Evolutionary conservation across 352 stramenopile species (phyloP), one percentile per base, ranked within the genome.

Genomic region (Thalassiosira ordinaria): DNA sequence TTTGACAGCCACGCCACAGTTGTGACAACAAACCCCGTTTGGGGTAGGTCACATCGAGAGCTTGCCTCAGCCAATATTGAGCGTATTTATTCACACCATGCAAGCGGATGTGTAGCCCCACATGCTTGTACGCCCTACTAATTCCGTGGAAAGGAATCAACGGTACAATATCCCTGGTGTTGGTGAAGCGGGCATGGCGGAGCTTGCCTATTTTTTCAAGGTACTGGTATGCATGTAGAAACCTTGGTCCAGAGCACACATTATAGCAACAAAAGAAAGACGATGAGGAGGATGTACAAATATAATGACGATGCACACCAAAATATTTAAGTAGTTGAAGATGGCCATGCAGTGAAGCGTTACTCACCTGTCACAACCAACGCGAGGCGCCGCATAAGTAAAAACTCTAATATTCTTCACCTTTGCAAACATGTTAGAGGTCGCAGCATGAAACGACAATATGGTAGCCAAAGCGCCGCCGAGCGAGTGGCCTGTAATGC

Each of bases 381-480:
- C 64, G n/a, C 64, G 51, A 57, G 64, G 64, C 18, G 64, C 33
- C 20, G 64, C 64, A 44, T 46, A 73, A 3, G 63, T 63, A 5
- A 62, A 73, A 13, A 52, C 31, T 13, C 49, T 51, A 37, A 73
- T 63, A 20, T 31, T 63, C 33, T 53, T 62, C 14, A 73, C 22
- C 2, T 57, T 33, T 4, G 5, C 6, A 18, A 57, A 57, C 2
- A 16, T 7, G 35, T 13, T 37, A 6, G 22, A 37, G 9, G 49
- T 18, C 5, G 51, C 51, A 18, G 14, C 26, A 18, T 60, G 41
- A 41, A 60, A 60, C 2, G 14, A n/a, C 4, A 64, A 29, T 14
- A 80, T 49, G 31, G 71, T 80, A 46, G 71, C 61, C 20, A 80
- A 31, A 26, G 52, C 71, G 22, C 72, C 72, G 8, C 72, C 72